Evolutionary conservation across 139 green algal genomes (phyloP).

Genomic region (Micractinium sp.): DNA sequence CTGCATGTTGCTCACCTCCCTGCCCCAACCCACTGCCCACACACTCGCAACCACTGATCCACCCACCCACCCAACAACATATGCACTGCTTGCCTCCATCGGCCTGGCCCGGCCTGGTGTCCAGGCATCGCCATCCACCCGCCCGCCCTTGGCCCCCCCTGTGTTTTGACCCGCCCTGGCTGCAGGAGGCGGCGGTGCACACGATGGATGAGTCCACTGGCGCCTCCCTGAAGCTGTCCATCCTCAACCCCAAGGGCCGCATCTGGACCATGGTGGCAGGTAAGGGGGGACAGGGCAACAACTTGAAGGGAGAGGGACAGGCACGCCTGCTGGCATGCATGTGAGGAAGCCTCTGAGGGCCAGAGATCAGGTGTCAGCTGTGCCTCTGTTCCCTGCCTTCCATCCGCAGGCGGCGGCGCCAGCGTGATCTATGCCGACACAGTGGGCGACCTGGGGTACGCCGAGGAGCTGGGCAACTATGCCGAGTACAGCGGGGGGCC

Average conservation of each 20-base stretch:
- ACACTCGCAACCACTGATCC: background rate
- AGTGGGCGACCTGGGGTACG: constrained; percentile 83
- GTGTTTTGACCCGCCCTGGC: too few relatives aligned
- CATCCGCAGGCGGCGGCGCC: constrained; percentile 45
- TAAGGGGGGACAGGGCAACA: background rate
- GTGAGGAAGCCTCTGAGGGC: too few relatives aligned
- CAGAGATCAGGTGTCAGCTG: too few relatives aligned
- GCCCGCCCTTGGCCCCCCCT: too few relatives aligned
- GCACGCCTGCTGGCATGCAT: too few relatives aligned
- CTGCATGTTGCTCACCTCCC: background rate
- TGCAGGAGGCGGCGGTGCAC: constrained; percentile 67
- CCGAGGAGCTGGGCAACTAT: constrained; percentile 91
- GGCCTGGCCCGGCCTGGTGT: background rate
- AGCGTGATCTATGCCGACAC: constrained; percentile 95
- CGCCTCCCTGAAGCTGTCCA: constrained; percentile 90
- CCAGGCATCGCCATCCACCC: background rate
- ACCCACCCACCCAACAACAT: background rate
- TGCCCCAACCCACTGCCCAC: background rate
- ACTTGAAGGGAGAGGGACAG: too few relatives aligned
- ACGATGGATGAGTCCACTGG: constrained; percentile 80
- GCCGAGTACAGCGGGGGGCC: constrained; percentile 91
- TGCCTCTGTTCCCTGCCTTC: background rate
- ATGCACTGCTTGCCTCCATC: background rate
- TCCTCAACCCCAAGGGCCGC: constrained; percentile 89
- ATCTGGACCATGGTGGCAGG: constrained; percentile 94